Evolutionary conservation across 2,329 filamentous ascomycete species (phyloP), one percentile per base, ranked within the genome.

Genomic region (Harringtonia lauricola): DNA sequence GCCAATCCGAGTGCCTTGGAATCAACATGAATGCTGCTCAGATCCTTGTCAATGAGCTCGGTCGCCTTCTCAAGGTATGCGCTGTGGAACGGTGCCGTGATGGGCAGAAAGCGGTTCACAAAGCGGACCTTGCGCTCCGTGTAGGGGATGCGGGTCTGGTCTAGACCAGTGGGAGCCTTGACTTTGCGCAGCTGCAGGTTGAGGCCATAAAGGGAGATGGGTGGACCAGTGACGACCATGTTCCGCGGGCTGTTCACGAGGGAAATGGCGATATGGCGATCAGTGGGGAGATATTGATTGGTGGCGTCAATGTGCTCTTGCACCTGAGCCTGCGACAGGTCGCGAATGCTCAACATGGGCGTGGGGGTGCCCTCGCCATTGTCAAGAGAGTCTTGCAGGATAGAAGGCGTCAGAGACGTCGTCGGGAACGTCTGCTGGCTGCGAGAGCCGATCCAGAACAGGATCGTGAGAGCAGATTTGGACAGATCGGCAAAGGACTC

Each of bases 41-140:
- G 72, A 59, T 98, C 94, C 55, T 90, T 81, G 44, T 89, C 77
- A 49, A 98, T 87, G 54, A 88, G 73, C 47, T 81, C 75, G 22
- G 85, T 87, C 2, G 92, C 90, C 52, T 88, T 81, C 21, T 74
- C 71, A 15, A 98, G 79, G 60, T 96, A 95, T 48, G 87, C 83
- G 74, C 92, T 98, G 72, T 98, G 92, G 74, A 98, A 98, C 5
- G 92, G 94, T 10, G 92, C 88, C 1, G 90, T 95, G 62, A 98
- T 98, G 38, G 92, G 94, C 48, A 98, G 69, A 72, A 98, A 98
- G 48, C 92, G 83, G 70, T 95, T 95, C 49, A 87, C 86, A 54
- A 98, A 98, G 57, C 92, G 87, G 45, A 95, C 76, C 68, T 98
- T 98, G 55, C 92, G 85, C 66, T 98, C 83, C 0, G 90, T 96